Evolutionary conservation across 2,329 filamentous ascomycete genomes (phyloP), one percentile per base, ranked within the genome.

Genomic region (Pseudocercospora crystallina): DNA sequence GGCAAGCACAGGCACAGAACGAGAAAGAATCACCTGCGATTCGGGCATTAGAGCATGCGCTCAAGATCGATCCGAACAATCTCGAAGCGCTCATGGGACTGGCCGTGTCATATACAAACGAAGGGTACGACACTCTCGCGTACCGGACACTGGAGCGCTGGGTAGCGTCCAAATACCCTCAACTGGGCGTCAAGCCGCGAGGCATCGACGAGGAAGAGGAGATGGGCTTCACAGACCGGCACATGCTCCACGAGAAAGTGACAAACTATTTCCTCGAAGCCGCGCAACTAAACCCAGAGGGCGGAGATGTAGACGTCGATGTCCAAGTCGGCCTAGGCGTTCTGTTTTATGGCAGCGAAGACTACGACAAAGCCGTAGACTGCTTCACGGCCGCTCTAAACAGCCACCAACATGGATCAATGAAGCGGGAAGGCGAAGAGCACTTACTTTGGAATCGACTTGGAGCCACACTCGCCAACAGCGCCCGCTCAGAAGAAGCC

Each of bases 11-110:
- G 73, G 94, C 94, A 14, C 94, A 99, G 70, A 99, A 99, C 71
- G 94, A 99, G 72, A 99, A 99, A 75, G 94, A 99, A 71, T 87
- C 90, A 8, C 92, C 94, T 0, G 94, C 94, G 2, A 96, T 99
- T 59, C 86, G 94, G 31, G 94, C 94, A 2, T 78, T 97, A 53
- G 92, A 97, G 71, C 88, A 94, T 68, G 90, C 92, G 1, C 75
- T 96, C 57, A 92, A 91, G 70, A 78, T 94, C 26, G 91, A 97
- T 63, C 86, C 90, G 0, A 85, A 84, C 64, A 96, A 96, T 67
- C 80, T 95, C 14, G 83, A 89, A 53, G 92, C 91, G 0, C 80
- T 99, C 39, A 97, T 99, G 92, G 91, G 90, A 1, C 77, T 99
- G 45, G 90, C 92, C 11, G 92, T 99, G 14, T 95, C 89, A 5